Evolutionary conservation across 768 basidiomycete species (phyloP).

Genomic region (Lentinula detonsa): DNA sequence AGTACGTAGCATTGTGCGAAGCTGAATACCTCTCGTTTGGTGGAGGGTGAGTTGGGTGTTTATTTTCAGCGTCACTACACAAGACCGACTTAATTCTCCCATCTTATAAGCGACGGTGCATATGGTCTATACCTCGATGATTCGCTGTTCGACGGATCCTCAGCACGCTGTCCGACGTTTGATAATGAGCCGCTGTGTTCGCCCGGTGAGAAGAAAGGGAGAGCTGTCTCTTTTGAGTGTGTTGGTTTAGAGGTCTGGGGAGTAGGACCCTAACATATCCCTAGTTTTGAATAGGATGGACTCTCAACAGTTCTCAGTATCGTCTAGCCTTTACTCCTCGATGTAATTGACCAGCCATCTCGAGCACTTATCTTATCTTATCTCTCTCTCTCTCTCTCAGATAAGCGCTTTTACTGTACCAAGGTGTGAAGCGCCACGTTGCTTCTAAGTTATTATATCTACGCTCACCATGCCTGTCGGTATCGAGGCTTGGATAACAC

Average conservation of each 20-base stretch:
- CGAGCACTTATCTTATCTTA: not conserved
- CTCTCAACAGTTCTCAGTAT: not conserved
- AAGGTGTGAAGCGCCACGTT: not conserved
- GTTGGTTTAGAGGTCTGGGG: slow-evolving; percentile 93
- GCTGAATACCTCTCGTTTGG: slow-evolving; percentile 79
- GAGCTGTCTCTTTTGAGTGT: slow-evolving; percentile 75
- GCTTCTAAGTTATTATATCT: not conserved
- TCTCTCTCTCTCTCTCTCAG: not conserved
- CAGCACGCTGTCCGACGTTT: slow-evolving; percentile 81
- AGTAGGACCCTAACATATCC: slow-evolving; percentile 37
- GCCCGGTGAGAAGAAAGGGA: slow-evolving; percentile 34
- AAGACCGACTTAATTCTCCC: not conserved
- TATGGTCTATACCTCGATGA: slow-evolving; percentile 89
- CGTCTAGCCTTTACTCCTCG: too few species aligned
- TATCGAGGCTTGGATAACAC: slow-evolving; percentile 85
- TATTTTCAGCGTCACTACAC: slow-evolving; percentile 4
- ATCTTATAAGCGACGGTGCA: slow-evolving; percentile 60
- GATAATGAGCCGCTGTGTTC: slow-evolving; percentile 79
- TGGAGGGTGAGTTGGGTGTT: slow-evolving; percentile 64
- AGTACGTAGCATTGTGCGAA: slow-evolving; percentile 87
- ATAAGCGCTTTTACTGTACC: not conserved
- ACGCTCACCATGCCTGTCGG: slow-evolving; percentile 61
- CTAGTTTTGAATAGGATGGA: not conserved
- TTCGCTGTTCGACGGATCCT: slow-evolving; percentile 75
- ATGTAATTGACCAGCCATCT: not conserved